Evolutionary conservation across 495 filamentous ascomycete genomes (phyloP), one percentile per base, ranked within the genome.

Genomic region (Trichoderma erinaceum): DNA sequence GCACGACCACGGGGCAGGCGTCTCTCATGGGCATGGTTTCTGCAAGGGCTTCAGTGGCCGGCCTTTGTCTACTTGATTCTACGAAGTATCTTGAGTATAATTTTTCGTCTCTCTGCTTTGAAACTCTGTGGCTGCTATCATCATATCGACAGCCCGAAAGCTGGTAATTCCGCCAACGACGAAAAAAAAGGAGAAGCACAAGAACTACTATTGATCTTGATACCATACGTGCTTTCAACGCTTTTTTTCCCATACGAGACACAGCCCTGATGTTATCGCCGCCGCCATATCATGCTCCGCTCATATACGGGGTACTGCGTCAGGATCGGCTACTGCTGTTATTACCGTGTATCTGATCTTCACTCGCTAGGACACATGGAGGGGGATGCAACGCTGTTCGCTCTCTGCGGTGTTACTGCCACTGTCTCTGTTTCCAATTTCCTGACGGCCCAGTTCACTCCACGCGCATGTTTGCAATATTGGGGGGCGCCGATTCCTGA

Each of bases 391-490:
- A 56, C 50, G 50, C 21, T 56, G 18, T 10, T 32, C 56, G 8
- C 56, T 25, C 25, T 21, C 48, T 52, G 27, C 56, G 56, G 56
- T 61, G 56, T 61, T 7, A 61, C 56, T 32, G n/a, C 10, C 27
- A 25, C 56, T 61, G 48, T 52, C 48, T 61, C 56, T 61, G 56
- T 13, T 13, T 11, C 56, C 56, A 61, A 61, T 61, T 61, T 61
- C 56, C 56, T 61, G 21, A 13, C 27, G 25, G 27, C 15, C 56
- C 1, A 13, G 16, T 21, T 23, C 56, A 23, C 25, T 32, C 56
- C n/a, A 8, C 50, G 25, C 13, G 27, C 56, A 5, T 61, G 56
- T 12, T 25, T 21, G 56, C 25, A 61, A 61, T 3, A 61, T 35
- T 25, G 56, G 56, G 56, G 56, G 56, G 12, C n/a, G 56, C 11